phyloP scores from a whole-genome alignment of 495 filamentous ascomycete species.

The Lasiosphaeris hirsuta region DNA sequence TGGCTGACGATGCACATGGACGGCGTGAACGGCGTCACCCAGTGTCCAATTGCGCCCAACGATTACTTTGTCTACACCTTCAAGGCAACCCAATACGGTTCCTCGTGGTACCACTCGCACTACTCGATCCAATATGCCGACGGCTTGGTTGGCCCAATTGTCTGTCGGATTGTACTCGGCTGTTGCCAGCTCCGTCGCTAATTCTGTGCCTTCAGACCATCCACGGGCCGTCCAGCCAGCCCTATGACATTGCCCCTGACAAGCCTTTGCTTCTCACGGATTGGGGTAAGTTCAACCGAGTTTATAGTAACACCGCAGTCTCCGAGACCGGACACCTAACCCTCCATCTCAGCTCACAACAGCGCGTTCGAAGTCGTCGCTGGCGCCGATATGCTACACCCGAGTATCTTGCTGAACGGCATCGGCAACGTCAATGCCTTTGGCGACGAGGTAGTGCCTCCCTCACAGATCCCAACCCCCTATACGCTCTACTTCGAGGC shows the following conservation, averaged over 20 bases:
- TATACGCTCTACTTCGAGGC: constrained; percentile 15
- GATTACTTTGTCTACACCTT: constrained; percentile 48
- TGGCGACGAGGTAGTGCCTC: constrained; percentile 26
- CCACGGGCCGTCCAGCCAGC: constrained; percentile 24
- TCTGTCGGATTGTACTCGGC: constrained; percentile 5
- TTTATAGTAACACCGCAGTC: too few species aligned
- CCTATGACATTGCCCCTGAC: constrained; percentile 39
- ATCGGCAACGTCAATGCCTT: constrained; percentile 25
- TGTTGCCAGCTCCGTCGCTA: not conserved
- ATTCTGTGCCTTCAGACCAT: constrained; percentile 7
- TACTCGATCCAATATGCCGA: constrained; percentile 49
- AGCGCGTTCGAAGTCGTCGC: constrained; percentile 21
- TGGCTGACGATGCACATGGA: constrained; percentile 40
- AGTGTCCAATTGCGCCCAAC: constrained; percentile 48
- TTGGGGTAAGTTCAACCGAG: constrained; percentile 8
- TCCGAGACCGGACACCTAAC: not conserved
- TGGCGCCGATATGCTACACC: constrained; percentile 11
- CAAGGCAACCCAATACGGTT: constrained; percentile 51
- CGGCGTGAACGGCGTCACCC: constrained; percentile 42
- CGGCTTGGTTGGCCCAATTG: constrained; percentile 46
- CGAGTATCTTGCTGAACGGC: constrained; percentile 31
- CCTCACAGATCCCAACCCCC: constrained; percentile 12
- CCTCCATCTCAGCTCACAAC: constrained; percentile 5
- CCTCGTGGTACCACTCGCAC: constrained; percentile 54
- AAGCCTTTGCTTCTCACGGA: constrained; percentile 26